These are phyloP conservation scores for Aspergillus eucalypticola DNA, from an alignment of 2,329 filamentous ascomycete genomes.

Conservation along the genomic window DNA sequence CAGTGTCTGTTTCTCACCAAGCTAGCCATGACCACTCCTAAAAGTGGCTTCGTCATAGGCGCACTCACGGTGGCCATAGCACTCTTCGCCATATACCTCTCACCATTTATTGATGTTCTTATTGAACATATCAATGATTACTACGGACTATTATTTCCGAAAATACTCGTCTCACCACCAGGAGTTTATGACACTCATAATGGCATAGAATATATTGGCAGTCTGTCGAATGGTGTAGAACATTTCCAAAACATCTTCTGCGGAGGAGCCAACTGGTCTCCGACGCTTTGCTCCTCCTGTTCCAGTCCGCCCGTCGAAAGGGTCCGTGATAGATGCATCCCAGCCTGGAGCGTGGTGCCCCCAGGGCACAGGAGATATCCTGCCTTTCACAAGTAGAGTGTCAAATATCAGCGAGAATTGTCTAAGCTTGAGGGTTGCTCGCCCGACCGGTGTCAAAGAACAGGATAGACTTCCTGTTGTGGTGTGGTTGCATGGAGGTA, in stretches of 20 bases:
- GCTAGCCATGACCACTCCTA: background rate
- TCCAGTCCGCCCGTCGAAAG: constrained; percentile 4
- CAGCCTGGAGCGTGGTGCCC: constrained; percentile 21
- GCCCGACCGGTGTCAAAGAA: background rate
- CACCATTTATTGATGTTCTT: background rate
- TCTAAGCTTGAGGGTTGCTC: constrained; percentile 19
- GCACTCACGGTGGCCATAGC: background rate
- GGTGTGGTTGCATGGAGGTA: constrained; percentile 21
- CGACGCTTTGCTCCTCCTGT: constrained; percentile 20
- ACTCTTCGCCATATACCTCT: background rate
- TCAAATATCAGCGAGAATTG: constrained; percentile 22
- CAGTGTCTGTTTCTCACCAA: background rate
- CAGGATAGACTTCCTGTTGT: constrained; percentile 14
- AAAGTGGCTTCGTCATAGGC: background rate
- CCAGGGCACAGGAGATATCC: constrained; percentile 19
- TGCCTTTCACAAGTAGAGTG: constrained; percentile 21
- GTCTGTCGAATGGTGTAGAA: constrained; percentile 7
- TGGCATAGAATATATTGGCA: constrained; percentile 17
- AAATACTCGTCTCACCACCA: background rate
- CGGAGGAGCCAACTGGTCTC: constrained; percentile 15
- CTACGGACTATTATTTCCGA: background rate
- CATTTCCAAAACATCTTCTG: constrained; percentile 25
- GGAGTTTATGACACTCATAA: constrained; percentile 4
- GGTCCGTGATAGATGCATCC: constrained; percentile 21
- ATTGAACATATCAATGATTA: background rate